phyloP scores from a whole-genome alignment of 2,329 filamentous ascomycete species.

The Alternaria triticina region DNA sequence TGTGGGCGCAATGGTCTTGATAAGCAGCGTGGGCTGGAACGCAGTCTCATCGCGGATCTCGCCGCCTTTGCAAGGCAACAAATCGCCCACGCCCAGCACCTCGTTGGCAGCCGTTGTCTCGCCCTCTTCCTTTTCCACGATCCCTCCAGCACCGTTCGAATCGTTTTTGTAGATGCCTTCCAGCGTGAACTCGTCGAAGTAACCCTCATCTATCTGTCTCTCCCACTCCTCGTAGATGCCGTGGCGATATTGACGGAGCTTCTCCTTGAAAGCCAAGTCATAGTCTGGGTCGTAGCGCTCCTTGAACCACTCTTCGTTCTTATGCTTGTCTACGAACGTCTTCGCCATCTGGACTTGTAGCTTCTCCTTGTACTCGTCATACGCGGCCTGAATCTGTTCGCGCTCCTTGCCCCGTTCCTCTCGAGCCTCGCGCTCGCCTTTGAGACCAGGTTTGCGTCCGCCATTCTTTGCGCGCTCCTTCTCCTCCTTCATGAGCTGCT shows the following conservation, averaged over 20 bases:
- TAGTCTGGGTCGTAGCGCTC: constrained; percentile 91
- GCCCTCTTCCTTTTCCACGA: constrained; percentile 93
- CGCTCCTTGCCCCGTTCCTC: constrained; percentile 83
- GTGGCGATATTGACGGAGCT: constrained; percentile 80
- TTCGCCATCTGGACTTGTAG: constrained; percentile 78
- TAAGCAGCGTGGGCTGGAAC: constrained; percentile 88
- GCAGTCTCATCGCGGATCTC: constrained; percentile 90
- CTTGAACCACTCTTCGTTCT: constrained; percentile 96
- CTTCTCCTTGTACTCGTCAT: constrained; percentile 70
- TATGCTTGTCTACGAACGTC: constrained; percentile 88
- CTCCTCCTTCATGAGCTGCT: constrained; percentile 83
- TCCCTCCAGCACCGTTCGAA: constrained; percentile 81
- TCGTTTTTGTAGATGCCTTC: constrained; percentile 95
- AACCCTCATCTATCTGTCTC: constrained; percentile 79
- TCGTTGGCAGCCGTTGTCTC: constrained; percentile 91
- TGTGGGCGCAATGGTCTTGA: constrained; percentile 97
- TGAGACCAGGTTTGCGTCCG: constrained; percentile 68
- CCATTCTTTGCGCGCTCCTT: constrained; percentile 74
- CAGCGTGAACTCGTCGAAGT: constrained; percentile 92
- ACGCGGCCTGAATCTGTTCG: constrained; percentile 74
- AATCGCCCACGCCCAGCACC: constrained; percentile 88
- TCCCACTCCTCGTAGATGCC: constrained; percentile 87
- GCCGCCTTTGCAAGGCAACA: constrained; percentile 81
- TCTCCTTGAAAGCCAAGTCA: constrained; percentile 73
- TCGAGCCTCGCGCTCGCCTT: constrained; percentile 68